Evolutionary conservation across 2,329 filamentous ascomycete genomes (phyloP).

Genomic region (Nemania sp.): DNA sequence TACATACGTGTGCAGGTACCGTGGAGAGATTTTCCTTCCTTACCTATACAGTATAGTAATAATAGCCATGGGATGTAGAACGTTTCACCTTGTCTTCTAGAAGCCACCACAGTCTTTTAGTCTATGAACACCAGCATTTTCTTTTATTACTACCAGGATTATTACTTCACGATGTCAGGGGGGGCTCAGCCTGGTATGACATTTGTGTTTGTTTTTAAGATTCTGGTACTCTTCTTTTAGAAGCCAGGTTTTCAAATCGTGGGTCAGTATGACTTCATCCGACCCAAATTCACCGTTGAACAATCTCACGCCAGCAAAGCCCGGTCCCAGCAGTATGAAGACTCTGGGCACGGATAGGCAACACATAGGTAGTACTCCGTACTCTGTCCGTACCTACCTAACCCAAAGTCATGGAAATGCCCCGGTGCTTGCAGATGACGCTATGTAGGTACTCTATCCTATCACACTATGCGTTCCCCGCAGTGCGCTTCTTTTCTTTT

Average conservation of each 20-base stretch:
- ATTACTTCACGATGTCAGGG: not conserved
- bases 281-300: not conserved
- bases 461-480: constrained; percentile 25
- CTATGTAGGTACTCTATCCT: no score
- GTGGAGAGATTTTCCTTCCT: not conserved
- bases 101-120: constrained; percentile 21
- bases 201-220: no score
- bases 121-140: constrained; percentile 13
- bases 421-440: not conserved
- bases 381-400: no score
- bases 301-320: not conserved
- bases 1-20: not conserved
- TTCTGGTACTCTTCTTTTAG: not conserved
- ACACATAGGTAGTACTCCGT: not conserved
- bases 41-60: constrained; percentile 8
- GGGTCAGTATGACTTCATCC: not conserved
- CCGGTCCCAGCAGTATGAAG: not conserved
- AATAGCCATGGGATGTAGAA: constrained; percentile 30
- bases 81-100: constrained; percentile 36
- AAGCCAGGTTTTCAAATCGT: not conserved
- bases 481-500: constrained; percentile 14
- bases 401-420: not conserved
- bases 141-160: not conserved
- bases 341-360: not conserved
- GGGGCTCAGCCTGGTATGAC: not conserved